Base-by-base conservation (phyloP, 1,139 yeast species). In the Hyphopichia burtonii region DNA sequence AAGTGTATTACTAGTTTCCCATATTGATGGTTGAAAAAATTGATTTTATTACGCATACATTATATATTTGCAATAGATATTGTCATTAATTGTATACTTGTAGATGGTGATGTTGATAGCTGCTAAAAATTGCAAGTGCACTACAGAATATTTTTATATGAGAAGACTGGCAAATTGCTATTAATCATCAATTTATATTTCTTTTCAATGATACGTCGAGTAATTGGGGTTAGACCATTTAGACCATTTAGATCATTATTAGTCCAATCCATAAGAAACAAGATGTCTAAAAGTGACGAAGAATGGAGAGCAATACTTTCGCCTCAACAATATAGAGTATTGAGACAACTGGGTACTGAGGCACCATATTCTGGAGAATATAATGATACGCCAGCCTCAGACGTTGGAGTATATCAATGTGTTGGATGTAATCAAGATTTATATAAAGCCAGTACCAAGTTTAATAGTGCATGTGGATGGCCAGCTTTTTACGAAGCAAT, bases 401-500 rank as follows among this genome's bases (percentile, higher is more conserved):
- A 65, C 2, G 51, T 55, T 1, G 98, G 97, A 0, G 68, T 77
- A 4, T 93, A 89, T 59, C 71, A 71, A 43, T 93, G 99, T 66
- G 97, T 86, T 0, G 98, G 84, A 10, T 93, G 99, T 61, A 76
- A 73, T 39, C 71, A 77, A 38, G 96, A 97, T 8, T 67, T 93
- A 33, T 93, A 93, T 63, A 76, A 76, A 48, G 83, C 96, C 30
- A 71, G 75, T 36, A 78, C 96, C 12, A 93, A 93, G 65, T 93
- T 94, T 55, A 82, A 84, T 45, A 80, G 96, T 17, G 90, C 89
- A 42, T 93, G 99, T 63, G 99, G 99, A 2, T 93, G 99, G 99
- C 99, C 99, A 0, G 90, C 97, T 0, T 93, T 93, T 63, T 91
- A 83, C 60, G 85, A 87, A 44, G 96, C 96, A 4, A 68, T 91